A percentile compares a stretch with the other conserved stretches of the same genome.
Conservation (phyloP, 1,284 basidiomycete species). For the Meira nashicola region DNA sequence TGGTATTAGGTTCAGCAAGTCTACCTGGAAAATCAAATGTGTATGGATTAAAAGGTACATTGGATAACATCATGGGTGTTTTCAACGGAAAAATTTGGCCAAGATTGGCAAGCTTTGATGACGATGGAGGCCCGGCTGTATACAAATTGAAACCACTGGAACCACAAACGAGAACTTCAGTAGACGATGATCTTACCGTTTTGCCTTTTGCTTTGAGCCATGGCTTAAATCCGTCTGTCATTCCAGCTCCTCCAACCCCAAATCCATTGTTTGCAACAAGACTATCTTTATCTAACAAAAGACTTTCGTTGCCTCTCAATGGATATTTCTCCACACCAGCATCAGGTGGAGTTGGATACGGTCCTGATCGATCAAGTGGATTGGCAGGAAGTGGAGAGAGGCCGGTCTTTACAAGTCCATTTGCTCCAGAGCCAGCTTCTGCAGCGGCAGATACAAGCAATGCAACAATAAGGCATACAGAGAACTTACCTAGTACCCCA, state of each 20-base stretch:
- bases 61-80: slow-evolving; percentile 67
- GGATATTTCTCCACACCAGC: slow-evolving; percentile 15
- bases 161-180: slow-evolving; percentile 21
- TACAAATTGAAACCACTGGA: slow-evolving; percentile 43
- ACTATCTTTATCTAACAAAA: slow-evolving; percentile 24
- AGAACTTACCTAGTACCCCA: no score
- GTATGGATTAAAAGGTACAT: slow-evolving; percentile 62
- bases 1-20: slow-evolving; percentile 71
- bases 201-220: slow-evolving; percentile 39
- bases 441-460: not conserved
- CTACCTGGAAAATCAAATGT: slow-evolving; percentile 66
- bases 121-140: slow-evolving; percentile 50
- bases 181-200: slow-evolving; percentile 29
- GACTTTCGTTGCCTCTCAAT: slow-evolving; percentile 38
- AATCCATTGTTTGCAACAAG: slow-evolving; percentile 9
- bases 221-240: slow-evolving; percentile 33
- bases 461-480: no score
- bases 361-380: not conserved
- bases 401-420: slow-evolving; percentile 23
- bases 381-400: slow-evolving; percentile 8
- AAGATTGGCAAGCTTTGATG: slow-evolving; percentile 69
- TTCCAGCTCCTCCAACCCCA: slow-evolving; percentile 40
- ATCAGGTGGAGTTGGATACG: not conserved
- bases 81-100: slow-evolving; percentile 78
- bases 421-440: slow-evolving; percentile 14